Evolutionary conservation across 2,329 filamentous ascomycete species (phyloP), one percentile per base, ranked within the genome.

Genomic region (Rosellinia necatrix): DNA sequence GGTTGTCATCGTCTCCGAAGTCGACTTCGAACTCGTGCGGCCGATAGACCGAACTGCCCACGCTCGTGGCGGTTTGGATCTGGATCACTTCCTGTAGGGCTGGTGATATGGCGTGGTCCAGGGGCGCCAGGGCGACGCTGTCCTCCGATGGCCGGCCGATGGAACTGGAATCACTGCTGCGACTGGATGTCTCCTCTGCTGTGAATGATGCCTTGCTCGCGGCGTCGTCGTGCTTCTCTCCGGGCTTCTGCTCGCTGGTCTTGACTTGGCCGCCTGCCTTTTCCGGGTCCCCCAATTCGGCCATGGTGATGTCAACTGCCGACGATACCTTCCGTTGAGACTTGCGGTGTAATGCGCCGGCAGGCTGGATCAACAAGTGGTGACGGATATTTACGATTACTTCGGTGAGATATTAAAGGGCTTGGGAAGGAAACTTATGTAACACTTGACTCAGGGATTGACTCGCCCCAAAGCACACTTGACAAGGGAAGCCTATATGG

Each of bases 11-110:
- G 1, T 82, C 82, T 13, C 83, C 81, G 69, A 90, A 92, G 66
- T 88, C 85, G 50, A 93, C 81, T 72, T 94, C 90, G 66, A 85
- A 93, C 24, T 85, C 82, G 3, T 84, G 79, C 2, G 76, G 73
- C 2, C 77, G 72, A 13, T 76, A 78, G 2, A 75, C 75, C 21
- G 69, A 71, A 59, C 76, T 78, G 46, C 71, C 71, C 35, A 76
- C 64, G 57, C 75, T 78, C 47, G 76, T 73, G 24, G 73, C 71
- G 2, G 76, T 78, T 29, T 71, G 70, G 5, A 74, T 73, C 58
- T 74, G 74, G 27, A 74, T 68, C n/a, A 79, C 0, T 83, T 69
- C 87, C 29, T 68, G 61, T 34, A 67, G 64, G 13, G 57, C 60
- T 27, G 58, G 54, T 3, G 68, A 67, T 42, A 66, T 56, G 7